These are phyloP conservation scores for Saitozyma sp. DNA, from an alignment of 768 basidiomycete species.

Conservation along the genomic window DNA sequence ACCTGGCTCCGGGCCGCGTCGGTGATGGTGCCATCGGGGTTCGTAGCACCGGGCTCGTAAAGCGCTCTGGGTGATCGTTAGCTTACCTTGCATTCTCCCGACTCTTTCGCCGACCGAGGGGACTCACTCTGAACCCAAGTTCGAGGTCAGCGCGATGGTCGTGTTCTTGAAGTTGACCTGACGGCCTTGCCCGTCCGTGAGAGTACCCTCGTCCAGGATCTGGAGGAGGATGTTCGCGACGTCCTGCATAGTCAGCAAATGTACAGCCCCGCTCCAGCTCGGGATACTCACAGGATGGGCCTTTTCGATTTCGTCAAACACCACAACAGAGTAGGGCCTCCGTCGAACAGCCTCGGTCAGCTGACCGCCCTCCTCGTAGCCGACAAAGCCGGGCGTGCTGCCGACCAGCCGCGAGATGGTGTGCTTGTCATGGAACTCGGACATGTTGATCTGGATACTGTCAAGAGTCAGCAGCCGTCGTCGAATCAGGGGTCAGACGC, in stretches of 20 bases:
- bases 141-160: conserved; percentile 86
- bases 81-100: conserved; percentile 36
- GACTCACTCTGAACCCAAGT: conserved; percentile 61
- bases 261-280: background rate
- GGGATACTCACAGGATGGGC: conserved; percentile 67
- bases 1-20: conserved; percentile 66
- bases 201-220: conserved; percentile 82
- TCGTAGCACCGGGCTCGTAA: conserved; percentile 65
- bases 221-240: conserved; percentile 88
- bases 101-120: conserved; percentile 53
- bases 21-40: conserved; percentile 66
- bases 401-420: conserved; percentile 88
- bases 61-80: conserved; percentile 51
- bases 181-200: conserved; percentile 88
- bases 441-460: conserved; percentile 91
- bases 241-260: conserved; percentile 57
- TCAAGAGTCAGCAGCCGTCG: conserved; percentile 1
- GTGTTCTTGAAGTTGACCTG: conserved; percentile 96
- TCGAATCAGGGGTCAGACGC: background rate
- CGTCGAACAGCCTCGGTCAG: conserved; percentile 90
- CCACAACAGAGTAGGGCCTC: conserved; percentile 78
- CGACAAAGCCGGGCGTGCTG: conserved; percentile 89
- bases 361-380: conserved; percentile 77
- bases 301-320: conserved; percentile 80
- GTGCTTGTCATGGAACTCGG: conserved; percentile 93